phyloP scores from a whole-genome alignment of 805 yeast genomes.

The Suhomyces sp. region DNA sequence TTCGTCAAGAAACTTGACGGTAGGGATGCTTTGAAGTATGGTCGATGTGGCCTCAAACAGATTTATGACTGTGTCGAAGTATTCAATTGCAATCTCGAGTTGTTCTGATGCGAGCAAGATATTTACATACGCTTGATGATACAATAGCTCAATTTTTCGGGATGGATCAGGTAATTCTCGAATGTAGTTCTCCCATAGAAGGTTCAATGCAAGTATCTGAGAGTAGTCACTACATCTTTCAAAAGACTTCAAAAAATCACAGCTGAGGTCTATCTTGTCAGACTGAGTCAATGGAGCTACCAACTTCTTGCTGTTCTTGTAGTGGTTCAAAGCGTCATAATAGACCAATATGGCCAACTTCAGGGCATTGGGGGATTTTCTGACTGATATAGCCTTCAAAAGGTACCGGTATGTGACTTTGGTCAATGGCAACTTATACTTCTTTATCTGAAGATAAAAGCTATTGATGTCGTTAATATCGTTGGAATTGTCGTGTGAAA shows the following conservation, averaged over 20 bases:
- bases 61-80: slow-evolving; percentile 9
- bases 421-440: slow-evolving; percentile 1
- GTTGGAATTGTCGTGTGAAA: neutral
- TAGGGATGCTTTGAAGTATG: slow-evolving; percentile 4
- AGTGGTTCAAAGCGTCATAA: slow-evolving; percentile 8
- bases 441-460: slow-evolving; percentile 3
- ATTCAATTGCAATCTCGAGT: slow-evolving; percentile 21
- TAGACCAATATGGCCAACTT: slow-evolving; percentile 8
- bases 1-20: slow-evolving; percentile 1
- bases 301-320: slow-evolving; percentile 9
- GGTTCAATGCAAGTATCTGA: slow-evolving; percentile 19
- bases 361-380: slow-evolving; percentile 5
- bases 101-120: slow-evolving; percentile 25
- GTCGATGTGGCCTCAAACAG: neutral
- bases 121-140: slow-evolving; percentile 23
- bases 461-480: neutral
- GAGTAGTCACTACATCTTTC: slow-evolving; percentile 19
- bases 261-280: neutral
- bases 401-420: slow-evolving; percentile 2
- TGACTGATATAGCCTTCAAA: slow-evolving; percentile 1
- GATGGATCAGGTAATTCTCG: slow-evolving; percentile 4
- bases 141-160: slow-evolving; percentile 13
- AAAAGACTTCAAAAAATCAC: slow-evolving; percentile 9
- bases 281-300: slow-evolving; percentile 7
- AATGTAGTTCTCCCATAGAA: slow-evolving; percentile 21